phyloP scores from a whole-genome alignment of 257 asterid species.

The Verbena officinalis region DNA sequence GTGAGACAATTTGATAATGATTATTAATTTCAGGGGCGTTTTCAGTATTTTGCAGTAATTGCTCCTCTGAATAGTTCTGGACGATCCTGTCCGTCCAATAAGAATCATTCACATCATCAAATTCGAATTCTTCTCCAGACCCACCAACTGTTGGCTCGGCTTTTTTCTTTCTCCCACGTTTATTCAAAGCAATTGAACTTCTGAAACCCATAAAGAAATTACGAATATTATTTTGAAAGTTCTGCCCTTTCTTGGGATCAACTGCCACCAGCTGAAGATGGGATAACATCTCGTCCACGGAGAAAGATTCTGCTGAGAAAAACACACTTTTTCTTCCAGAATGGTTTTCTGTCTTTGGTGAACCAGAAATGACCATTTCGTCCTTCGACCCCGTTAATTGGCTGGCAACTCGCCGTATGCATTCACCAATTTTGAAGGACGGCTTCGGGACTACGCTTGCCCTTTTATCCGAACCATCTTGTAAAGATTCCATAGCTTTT shows the following conservation, averaged over 20 bases:
- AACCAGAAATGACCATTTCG: slow-evolving; percentile 33
- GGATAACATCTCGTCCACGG: slow-evolving; percentile 59
- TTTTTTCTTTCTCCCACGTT: slow-evolving; percentile 62
- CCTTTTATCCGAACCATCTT: slow-evolving; percentile 56
- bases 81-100: slow-evolving; percentile 89
- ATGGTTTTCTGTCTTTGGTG: slow-evolving; percentile 37
- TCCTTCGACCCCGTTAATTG: slow-evolving; percentile 78
- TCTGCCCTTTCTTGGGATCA: slow-evolving; percentile 54
- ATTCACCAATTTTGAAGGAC: slow-evolving; percentile 89
- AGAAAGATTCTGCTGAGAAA: slow-evolving; percentile 50
- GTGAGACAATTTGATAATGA: slow-evolving; percentile 32
- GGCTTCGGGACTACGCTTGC: slow-evolving; percentile 61
- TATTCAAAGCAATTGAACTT: slow-evolving; percentile 56
- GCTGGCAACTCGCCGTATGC: slow-evolving; percentile 91
- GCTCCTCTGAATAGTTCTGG: slow-evolving; percentile 74
- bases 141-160: slow-evolving; percentile 45
- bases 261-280: slow-evolving; percentile 69
- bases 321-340: slow-evolving; percentile 39
- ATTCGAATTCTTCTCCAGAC: slow-evolving; percentile 79
- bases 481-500: slow-evolving; percentile 50
- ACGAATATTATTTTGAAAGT: slow-evolving; percentile 30
- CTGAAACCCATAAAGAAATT: slow-evolving; percentile 68
- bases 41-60: slow-evolving; percentile 49
- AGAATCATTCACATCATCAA: slow-evolving; percentile 87
- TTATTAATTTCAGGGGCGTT: slow-evolving; percentile 33